A percentile compares a stretch with the other conserved stretches of the same genome.
Evolutionary conservation across 2,329 filamentous ascomycete genomes (phyloP).

Genomic region (Nothomitra cinnamomea): DNA sequence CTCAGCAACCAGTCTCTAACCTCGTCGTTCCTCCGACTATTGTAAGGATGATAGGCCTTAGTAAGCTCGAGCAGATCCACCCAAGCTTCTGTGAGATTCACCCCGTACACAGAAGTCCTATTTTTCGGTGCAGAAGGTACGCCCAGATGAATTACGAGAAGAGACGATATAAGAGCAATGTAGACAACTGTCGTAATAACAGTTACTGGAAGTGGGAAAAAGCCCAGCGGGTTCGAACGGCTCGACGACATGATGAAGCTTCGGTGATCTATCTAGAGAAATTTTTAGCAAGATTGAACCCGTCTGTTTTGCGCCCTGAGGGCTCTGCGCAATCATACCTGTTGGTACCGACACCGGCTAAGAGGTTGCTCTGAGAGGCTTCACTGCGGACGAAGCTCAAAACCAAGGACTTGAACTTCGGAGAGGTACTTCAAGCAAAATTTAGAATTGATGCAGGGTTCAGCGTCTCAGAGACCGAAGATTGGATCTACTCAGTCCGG

Average conservation of each 20-base stretch:
- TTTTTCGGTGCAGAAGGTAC: slow-evolving; percentile 49
- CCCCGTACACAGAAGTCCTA: slow-evolving; percentile 37
- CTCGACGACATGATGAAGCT: neutral
- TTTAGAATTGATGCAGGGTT: too few species aligned
- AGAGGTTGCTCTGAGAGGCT: too few species aligned
- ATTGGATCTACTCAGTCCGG: too few species aligned
- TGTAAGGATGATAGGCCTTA: slow-evolving; percentile 69
- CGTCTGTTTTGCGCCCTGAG: too few species aligned
- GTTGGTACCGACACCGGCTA: too few species aligned
- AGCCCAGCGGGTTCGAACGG: slow-evolving; percentile 39
- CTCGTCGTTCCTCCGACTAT: slow-evolving; percentile 65
- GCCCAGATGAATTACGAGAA: slow-evolving; percentile 57
- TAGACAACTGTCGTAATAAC: slow-evolving; percentile 64
- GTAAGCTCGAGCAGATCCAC: slow-evolving; percentile 62
- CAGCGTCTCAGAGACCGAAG: too few species aligned
- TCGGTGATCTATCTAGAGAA: neutral
- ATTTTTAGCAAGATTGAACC: too few species aligned
- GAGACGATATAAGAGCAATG: slow-evolving; percentile 54
- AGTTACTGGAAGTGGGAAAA: slow-evolving; percentile 66
- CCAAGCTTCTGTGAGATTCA: slow-evolving; percentile 80
- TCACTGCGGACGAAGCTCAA: too few species aligned
- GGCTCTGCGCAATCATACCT: too few species aligned
- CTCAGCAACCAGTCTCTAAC: slow-evolving; percentile 60
- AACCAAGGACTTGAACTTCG: too few species aligned
- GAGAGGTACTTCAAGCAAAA: too few species aligned